phyloP scores from a whole-genome alignment of 164 flowering plant genomes.

The Chloranthus sessilifolius region DNA sequence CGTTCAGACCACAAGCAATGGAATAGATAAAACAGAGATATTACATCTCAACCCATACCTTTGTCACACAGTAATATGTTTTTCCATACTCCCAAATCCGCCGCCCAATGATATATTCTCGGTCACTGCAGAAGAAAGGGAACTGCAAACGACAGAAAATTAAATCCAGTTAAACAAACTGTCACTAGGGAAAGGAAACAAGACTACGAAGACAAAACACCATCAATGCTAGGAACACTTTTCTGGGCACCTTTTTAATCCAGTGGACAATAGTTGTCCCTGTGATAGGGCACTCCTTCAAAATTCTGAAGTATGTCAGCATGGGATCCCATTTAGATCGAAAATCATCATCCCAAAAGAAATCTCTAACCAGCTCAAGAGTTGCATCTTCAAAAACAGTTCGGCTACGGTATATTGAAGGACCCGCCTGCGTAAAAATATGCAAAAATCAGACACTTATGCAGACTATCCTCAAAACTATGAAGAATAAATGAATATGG shows the following conservation, averaged over 20 bases:
- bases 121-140: slow-evolving; percentile 96
- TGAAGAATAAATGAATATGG: neutral
- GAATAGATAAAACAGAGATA: neutral
- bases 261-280: slow-evolving; percentile 82
- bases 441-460: slow-evolving; percentile 11
- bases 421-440: slow-evolving; percentile 54
- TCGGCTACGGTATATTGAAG: slow-evolving; percentile 61
- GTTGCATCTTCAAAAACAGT: slow-evolving; percentile 93
- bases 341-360: slow-evolving; percentile 98
- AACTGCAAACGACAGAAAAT: slow-evolving; percentile 52
- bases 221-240: neutral
- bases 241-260: slow-evolving; percentile 80
- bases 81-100: slow-evolving; percentile 91
- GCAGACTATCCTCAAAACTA: slow-evolving; percentile 1
- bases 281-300: slow-evolving; percentile 68
- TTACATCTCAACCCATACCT: slow-evolving; percentile 37
- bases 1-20: neutral
- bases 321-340: slow-evolving; percentile 95
- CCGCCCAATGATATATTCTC: slow-evolving; percentile 89
- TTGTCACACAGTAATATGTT: slow-evolving; percentile 79
- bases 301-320: slow-evolving; percentile 58
- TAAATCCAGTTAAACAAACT: slow-evolving; percentile 8
- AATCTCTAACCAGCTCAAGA: slow-evolving; percentile 91
- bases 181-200: neutral
- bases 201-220: neutral